Evolutionary conservation across 2,329 filamentous ascomycete species (phyloP).

Genomic region (Cytospora chrysosperma): DNA sequence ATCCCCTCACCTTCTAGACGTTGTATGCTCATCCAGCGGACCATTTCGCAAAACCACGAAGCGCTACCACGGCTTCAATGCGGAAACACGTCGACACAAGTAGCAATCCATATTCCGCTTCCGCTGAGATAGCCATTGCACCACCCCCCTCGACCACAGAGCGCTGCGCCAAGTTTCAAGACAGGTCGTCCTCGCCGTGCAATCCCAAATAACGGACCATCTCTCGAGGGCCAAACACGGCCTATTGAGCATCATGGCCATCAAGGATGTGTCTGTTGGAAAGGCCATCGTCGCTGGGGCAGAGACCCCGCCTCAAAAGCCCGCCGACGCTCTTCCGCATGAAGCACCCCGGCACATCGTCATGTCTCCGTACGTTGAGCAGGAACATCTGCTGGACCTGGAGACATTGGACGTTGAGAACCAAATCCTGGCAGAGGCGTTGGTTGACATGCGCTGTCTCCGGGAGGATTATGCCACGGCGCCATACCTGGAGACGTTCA

Average conservation of each 20-base stretch:
- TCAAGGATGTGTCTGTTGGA: background rate
- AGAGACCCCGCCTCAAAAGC: background rate
- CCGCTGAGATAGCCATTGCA: background rate
- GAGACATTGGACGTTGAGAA: conserved; percentile 63
- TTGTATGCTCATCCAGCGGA: background rate
- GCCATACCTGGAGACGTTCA: conserved; percentile 72
- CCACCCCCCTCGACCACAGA: background rate
- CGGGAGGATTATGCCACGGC: conserved; percentile 74
- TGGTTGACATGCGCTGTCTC: conserved; percentile 62
- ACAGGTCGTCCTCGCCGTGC: background rate
- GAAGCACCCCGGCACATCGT: conserved; percentile 46
- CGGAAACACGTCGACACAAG: background rate
- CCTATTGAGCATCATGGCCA: conserved; percentile 2
- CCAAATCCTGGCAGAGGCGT: conserved; percentile 68
- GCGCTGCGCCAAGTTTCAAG: background rate
- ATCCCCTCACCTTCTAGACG: background rate
- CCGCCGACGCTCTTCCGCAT: conserved; percentile 7
- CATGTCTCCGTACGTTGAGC: conserved; percentile 73
- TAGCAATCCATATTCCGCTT: background rate
- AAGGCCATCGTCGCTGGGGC: background rate
- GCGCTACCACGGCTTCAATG: background rate
- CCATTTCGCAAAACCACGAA: background rate
- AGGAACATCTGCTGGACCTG: conserved; percentile 72
- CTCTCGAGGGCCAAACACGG: background rate
- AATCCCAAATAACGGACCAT: background rate